Conservation (phyloP, 345 rosid species). For the Populus deltoides region DNA sequence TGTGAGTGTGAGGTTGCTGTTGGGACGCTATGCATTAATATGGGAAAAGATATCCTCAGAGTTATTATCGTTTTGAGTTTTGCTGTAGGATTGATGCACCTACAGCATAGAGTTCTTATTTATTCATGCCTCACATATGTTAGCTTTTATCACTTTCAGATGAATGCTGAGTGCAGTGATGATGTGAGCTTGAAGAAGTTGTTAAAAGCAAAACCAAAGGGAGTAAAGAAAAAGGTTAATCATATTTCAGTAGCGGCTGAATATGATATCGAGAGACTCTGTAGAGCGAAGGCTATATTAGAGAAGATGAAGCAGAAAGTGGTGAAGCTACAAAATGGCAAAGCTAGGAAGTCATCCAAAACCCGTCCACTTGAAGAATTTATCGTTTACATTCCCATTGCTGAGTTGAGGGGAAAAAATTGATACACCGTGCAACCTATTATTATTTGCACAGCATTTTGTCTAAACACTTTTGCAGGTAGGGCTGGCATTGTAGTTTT, state of each 20-base stretch:
- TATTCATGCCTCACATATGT: neutral
- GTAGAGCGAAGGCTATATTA: conserved; percentile 53
- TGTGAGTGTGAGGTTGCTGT: neutral
- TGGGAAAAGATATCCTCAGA: neutral
- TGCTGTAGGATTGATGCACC: neutral
- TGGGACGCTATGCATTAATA: neutral
- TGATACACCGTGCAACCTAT: conserved; percentile 16
- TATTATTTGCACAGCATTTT: neutral
- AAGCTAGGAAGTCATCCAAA: conserved; percentile 39
- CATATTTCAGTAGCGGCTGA: conserved; percentile 32
- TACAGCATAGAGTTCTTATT: neutral
- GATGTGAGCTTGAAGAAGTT: conserved; percentile 62
- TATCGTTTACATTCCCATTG: conserved; percentile 67
- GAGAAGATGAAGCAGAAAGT: conserved; percentile 48
- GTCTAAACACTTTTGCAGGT: neutral
- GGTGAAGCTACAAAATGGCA: conserved; percentile 32
- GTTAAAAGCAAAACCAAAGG: conserved; percentile 35
- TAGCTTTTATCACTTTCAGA: conserved; percentile 32
- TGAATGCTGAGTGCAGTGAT: conserved; percentile 37
- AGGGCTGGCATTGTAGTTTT: neutral
- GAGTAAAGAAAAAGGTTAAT: conserved; percentile 31
- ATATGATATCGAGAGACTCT: conserved; percentile 63
- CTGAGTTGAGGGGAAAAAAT: conserved; percentile 57
- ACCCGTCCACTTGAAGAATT: conserved; percentile 32
- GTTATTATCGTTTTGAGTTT: neutral